Evolutionary conservation across 345 rosid species (phyloP), one percentile per base, ranked within the genome.

Genomic region (Psidium friedrichsthalianum): DNA sequence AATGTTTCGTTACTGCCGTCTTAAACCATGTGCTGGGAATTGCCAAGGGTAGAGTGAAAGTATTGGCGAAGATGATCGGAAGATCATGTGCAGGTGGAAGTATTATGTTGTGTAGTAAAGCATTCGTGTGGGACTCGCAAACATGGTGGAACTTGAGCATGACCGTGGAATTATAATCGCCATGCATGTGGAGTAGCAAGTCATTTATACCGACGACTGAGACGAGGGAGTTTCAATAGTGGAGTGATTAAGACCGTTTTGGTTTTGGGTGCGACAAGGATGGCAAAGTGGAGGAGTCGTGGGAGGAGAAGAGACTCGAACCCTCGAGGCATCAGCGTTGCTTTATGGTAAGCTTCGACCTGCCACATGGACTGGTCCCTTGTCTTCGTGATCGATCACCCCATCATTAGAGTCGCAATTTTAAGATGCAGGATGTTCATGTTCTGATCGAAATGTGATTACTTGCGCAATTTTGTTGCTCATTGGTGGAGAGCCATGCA

Each of bases 251-350:
- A n/a, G 61, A n/a, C 11, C n/a, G 8, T 7, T 22, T 16, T 22
- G 42, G 25, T 36, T 24, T 76, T 82, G 24, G n/a, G n/a, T 82
- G 84, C 24, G n/a, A 47, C 64, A 89, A n/a, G n/a, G 90, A 89
- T 89, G 90, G 85, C 74, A 56, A 89, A 81, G 85, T 89, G 90
- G 90, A 83, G n/a, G n/a, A 85, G 84, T 76, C 88, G 82, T 89
- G 88, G 90, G 90, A 89, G n/a, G n/a, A 49, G 84, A 89, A 80
- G 90, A 89, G 85, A 89, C 90, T 27, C 51, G 51, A 83, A 85
- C 88, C 56, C 53, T 87, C 20, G 83, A 85, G 59, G n/a, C 87
- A 86, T 85, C 86, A 61, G 51, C n/a, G 85, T 88, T 52, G 88
- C 84, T 61, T 83, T n/a, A 87, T 55, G 90, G 90, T 86, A 83